Evolutionary conservation across 2,329 filamentous ascomycete genomes (phyloP).

Genomic region (Dactylellina sp.): DNA sequence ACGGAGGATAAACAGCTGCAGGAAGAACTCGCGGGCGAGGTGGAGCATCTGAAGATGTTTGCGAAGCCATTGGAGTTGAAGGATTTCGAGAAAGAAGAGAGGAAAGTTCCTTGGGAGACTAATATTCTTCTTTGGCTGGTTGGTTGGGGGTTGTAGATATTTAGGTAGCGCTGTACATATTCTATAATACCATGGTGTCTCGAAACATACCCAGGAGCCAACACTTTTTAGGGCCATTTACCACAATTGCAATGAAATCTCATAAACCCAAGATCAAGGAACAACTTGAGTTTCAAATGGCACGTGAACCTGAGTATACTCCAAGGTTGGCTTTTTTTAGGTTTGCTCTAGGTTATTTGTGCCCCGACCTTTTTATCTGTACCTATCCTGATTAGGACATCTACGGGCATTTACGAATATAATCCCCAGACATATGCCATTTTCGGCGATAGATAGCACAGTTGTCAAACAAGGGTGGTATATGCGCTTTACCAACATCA

Average conservation of each 20-base stretch:
- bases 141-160: conserved; percentile 44
- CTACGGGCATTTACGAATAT: background rate
- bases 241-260: too few relatives aligned
- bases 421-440: background rate
- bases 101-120: conserved; percentile 86
- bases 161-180: background rate
- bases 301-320: too few relatives aligned
- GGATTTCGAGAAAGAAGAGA: conserved; percentile 83
- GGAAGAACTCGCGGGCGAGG: conserved; percentile 79
- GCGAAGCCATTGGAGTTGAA: conserved; percentile 76
- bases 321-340: too few relatives aligned
- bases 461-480: too few relatives aligned
- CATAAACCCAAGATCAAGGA: too few relatives aligned
- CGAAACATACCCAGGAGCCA: too few relatives aligned
- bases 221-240: too few relatives aligned
- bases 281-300: too few relatives aligned
- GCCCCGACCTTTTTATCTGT: too few relatives aligned
- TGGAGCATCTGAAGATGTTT: conserved; percentile 81
- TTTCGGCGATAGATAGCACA: background rate
- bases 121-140: conserved; percentile 59
- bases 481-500: too few relatives aligned
- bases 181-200: too few relatives aligned
- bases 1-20: conserved; percentile 81
- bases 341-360: background rate
- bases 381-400: too few relatives aligned